These are phyloP conservation scores for Cyberlindnera saturnus DNA, from an alignment of 805 yeast genomes.

Conservation along the genomic window DNA sequence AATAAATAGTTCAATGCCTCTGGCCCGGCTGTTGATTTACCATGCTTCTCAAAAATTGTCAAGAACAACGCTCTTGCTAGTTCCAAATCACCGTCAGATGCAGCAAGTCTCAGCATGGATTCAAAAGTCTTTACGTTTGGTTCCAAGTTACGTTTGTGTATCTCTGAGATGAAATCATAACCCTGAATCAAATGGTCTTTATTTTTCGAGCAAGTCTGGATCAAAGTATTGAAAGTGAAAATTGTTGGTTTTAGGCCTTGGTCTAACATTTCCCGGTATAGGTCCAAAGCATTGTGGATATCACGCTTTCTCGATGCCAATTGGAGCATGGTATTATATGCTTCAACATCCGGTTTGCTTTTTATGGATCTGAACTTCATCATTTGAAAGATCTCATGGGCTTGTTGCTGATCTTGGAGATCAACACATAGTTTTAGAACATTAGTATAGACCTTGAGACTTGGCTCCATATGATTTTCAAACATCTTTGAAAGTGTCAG, in stretches of 20 bases:
- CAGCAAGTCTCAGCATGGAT: slow-evolving; percentile 70
- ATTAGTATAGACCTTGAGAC: slow-evolving; percentile 44
- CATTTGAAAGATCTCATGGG: slow-evolving; percentile 69
- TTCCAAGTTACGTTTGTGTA: slow-evolving; percentile 39
- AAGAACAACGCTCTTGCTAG: slow-evolving; percentile 63
- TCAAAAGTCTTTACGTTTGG: slow-evolving; percentile 46
- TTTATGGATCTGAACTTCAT: slow-evolving; percentile 71
- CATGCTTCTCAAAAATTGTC: slow-evolving; percentile 32
- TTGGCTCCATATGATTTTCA: slow-evolving; percentile 31
- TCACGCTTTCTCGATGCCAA: slow-evolving; percentile 57
- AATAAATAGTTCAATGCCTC: slow-evolving; percentile 31
- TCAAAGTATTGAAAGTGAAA: slow-evolving; percentile 48
- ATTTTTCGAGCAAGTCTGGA: slow-evolving; percentile 61
- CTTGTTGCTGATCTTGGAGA: slow-evolving; percentile 46
- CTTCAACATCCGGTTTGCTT: slow-evolving; percentile 59
- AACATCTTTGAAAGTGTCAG: slow-evolving; percentile 20
- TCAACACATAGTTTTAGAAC: slow-evolving; percentile 57
- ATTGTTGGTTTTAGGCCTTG: slow-evolving; percentile 31
- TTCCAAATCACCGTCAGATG: slow-evolving; percentile 71
- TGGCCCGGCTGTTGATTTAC: slow-evolving; percentile 2
- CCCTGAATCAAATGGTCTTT: slow-evolving; percentile 46
- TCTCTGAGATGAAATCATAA: slow-evolving; percentile 72
- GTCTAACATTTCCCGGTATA: slow-evolving; percentile 62
- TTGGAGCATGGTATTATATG: slow-evolving; percentile 69
- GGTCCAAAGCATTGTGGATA: slow-evolving; percentile 68